A percentile compares a stretch with the other conserved stretches of the same genome.
Evolutionary conservation across 495 filamentous ascomycete genomes (phyloP).

Genomic region (Hypoxylon rickii): DNA sequence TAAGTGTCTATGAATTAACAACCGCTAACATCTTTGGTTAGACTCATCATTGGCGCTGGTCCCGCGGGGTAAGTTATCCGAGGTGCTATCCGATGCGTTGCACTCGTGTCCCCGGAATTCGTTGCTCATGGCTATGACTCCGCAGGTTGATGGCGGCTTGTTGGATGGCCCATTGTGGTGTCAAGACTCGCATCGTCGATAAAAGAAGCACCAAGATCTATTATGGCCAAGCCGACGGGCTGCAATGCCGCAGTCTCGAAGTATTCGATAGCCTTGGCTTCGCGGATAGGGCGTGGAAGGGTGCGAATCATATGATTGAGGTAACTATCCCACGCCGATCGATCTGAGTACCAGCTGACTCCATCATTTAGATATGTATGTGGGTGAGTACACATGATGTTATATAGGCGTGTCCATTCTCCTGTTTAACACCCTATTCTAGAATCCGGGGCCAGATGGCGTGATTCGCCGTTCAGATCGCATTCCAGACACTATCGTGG

Average conservation of each 20-base stretch:
- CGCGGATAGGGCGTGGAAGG: slow-evolving; percentile 62
- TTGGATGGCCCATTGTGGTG: slow-evolving; percentile 65
- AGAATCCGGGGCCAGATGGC: slow-evolving; percentile 56
- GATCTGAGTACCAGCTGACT: slow-evolving; percentile 28
- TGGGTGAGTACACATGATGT: slow-evolving; percentile 18
- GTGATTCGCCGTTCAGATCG: slow-evolving; percentile 57
- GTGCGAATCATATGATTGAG: slow-evolving; percentile 58
- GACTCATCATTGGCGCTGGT: slow-evolving; percentile 67
- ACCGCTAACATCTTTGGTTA: slow-evolving; percentile 12
- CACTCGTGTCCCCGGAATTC: neutral
- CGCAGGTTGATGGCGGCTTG: slow-evolving; percentile 61
- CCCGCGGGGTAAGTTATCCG: slow-evolving; percentile 53
- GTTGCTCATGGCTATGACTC: neutral
- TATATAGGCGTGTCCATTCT: neutral
- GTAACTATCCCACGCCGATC: slow-evolving; percentile 7
- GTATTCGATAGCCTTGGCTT: slow-evolving; percentile 72
- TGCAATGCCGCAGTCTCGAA: slow-evolving; percentile 58
- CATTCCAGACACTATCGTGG: slow-evolving; percentile 56
- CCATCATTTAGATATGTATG: slow-evolving; percentile 35
- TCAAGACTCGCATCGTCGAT: slow-evolving; percentile 64
- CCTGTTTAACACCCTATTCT: slow-evolving; percentile 35
- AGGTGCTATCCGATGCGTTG: neutral
- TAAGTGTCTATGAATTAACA: neutral
- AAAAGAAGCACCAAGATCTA: slow-evolving; percentile 61
- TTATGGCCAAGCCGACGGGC: slow-evolving; percentile 66